Base-by-base conservation (phyloP, 768 basidiomycete genomes). In the Amanita inopinata region DNA sequence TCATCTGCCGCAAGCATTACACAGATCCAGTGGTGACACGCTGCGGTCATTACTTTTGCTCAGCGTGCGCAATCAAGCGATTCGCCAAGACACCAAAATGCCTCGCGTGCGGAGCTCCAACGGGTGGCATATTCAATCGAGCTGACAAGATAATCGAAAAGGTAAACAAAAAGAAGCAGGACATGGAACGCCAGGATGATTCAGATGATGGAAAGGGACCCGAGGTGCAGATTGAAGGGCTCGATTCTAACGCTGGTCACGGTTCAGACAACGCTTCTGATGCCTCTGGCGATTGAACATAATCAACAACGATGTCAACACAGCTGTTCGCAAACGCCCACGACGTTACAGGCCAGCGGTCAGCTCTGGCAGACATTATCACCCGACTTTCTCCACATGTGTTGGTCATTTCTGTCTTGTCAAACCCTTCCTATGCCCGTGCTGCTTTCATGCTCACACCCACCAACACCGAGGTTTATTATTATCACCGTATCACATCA, bases 11-110 rank as follows among this genome's bases (percentile, higher is more conserved):
- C 45, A 84, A 96, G 55, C 83, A 80, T 40, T 98, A 92, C 63
- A 92, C 83, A 9, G 90, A 96, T 53, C 94, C 96, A 12, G 77
- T 99, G 46, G 90, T 90, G 37, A 98, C 96, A 30, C 83, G 89
- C 40, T 99, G 96, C 62, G 89, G 86, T 3, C 96, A 98, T 61
- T 97, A 94, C 64, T 98, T 89, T 60, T 94, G 92, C 61, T 87
- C 86, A 37, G 73, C 83, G 32, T 98, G 96, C 59, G 96, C 96
- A 19, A 91, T 98, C 64, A 89, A 90, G 60, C 77, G 96, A 38
- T 98, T 83, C 53, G 79, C 82, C 28, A 94, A 83, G 68, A 97
- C 90, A 33, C 90, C 90, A 1, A 97, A 92, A 62, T 99, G 96
- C 52, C 73, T 89, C 40, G 96, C 93, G 7, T 99, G 96, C 56